phyloP scores from a whole-genome alignment of 2,329 filamentous ascomycete genomes.

The Colletotrichum sp. region DNA sequence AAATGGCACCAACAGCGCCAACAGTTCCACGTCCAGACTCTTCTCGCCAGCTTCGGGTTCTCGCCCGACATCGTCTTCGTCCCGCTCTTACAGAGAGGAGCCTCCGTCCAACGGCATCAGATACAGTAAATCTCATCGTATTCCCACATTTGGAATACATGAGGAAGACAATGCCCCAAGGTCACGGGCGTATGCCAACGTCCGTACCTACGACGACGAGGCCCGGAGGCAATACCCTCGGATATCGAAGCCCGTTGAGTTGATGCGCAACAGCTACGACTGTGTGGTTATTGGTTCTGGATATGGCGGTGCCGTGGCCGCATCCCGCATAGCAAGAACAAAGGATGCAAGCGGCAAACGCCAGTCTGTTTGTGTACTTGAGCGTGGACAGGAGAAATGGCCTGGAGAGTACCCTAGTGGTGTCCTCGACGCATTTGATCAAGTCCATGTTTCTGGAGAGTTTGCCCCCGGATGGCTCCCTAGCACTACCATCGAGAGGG shows the following conservation, averaged over 20 bases:
- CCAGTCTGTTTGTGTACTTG: constrained; percentile 67
- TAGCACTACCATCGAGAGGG: constrained; percentile 48
- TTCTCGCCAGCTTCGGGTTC: constrained; percentile 14
- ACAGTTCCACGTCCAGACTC: constrained; percentile 2
- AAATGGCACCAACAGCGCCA: neutral
- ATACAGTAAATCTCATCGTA: constrained; percentile 27
- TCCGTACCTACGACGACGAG: constrained; percentile 29
- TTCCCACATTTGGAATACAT: constrained; percentile 30
- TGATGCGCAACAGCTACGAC: constrained; percentile 65
- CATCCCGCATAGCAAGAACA: constrained; percentile 66
- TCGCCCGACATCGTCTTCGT: constrained; percentile 6
- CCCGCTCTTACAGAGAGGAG: constrained; percentile 19
- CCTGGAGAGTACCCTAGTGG: constrained; percentile 67
- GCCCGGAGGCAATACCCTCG: constrained; percentile 47
- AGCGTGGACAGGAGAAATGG: constrained; percentile 69
- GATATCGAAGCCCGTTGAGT: constrained; percentile 61
- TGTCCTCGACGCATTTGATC: constrained; percentile 47
- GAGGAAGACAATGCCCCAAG: constrained; percentile 38
- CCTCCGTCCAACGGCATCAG: constrained; percentile 19
- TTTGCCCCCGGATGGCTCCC: constrained; percentile 47
- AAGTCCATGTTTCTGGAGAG: constrained; percentile 63
- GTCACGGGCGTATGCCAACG: constrained; percentile 32
- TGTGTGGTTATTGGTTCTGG: constrained; percentile 72
- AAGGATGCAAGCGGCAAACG: constrained; percentile 35
- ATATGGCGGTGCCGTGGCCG: constrained; percentile 71